phyloP scores from a whole-genome alignment of 805 yeast species.

The Kodamaea laetipori region DNA sequence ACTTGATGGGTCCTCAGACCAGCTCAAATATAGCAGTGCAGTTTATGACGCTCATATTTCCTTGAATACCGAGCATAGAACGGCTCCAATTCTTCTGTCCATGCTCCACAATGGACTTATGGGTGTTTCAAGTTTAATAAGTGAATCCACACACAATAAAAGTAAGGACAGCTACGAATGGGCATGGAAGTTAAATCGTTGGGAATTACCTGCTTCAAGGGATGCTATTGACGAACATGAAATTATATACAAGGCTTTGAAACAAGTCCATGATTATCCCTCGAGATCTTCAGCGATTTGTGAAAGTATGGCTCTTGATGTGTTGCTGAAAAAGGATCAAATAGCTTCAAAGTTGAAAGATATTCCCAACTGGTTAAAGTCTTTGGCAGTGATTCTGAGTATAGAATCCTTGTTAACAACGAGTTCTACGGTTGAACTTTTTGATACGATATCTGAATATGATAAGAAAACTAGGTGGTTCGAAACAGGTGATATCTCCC shows the following conservation, averaged over 20 bases:
- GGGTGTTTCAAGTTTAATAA: constrained; percentile 56
- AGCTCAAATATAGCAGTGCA: constrained; percentile 59
- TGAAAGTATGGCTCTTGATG: constrained; percentile 21
- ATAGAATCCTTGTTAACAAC: constrained; percentile 14
- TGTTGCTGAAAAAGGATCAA: constrained; percentile 17
- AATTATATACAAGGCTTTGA: constrained; percentile 54
- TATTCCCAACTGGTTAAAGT: constrained; percentile 22
- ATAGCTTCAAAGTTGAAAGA: neutral
- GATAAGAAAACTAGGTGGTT: constrained; percentile 39
- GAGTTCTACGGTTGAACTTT: neutral
- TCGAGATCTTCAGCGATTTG: constrained; percentile 18
- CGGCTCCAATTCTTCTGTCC: constrained; percentile 20
- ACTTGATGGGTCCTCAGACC: constrained; percentile 30
- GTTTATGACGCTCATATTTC: constrained; percentile 40
- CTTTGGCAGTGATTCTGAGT: constrained; percentile 32
- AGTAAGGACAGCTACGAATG: constrained; percentile 47
- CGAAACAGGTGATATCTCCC: constrained; percentile 30
- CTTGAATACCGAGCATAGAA: neutral
- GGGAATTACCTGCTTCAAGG: constrained; percentile 66
- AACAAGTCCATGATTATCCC: constrained; percentile 44
- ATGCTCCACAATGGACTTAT: constrained; percentile 54
- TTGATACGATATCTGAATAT: constrained; percentile 14
- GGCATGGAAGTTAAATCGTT: constrained; percentile 74
- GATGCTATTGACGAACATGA: constrained; percentile 42
- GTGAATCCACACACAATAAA: constrained; percentile 19